These are phyloP conservation scores for Penicillium salamii DNA, from an alignment of 495 filamentous ascomycete species.

Conservation along the genomic window DNA sequence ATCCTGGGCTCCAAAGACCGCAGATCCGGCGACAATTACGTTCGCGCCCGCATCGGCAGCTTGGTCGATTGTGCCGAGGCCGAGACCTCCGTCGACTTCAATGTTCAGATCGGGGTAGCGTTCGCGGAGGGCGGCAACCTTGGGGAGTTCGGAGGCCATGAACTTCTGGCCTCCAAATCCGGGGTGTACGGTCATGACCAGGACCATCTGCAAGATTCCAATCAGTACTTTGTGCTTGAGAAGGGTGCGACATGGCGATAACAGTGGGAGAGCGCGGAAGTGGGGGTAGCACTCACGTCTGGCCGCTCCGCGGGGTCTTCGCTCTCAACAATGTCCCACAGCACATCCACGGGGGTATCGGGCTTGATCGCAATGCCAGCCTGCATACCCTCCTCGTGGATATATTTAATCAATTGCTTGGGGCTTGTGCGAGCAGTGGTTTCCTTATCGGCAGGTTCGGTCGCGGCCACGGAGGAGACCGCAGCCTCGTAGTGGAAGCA, in stretches of 20 bases:
- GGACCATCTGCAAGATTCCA: conserved; percentile 71
- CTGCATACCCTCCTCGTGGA: conserved; percentile 84
- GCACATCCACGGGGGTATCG: conserved; percentile 80
- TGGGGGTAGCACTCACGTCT: conserved; percentile 63
- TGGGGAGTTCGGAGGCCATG: conserved; percentile 92
- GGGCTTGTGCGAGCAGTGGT: conserved; percentile 69
- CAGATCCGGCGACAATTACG: conserved; percentile 97
- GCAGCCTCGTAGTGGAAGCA: conserved; percentile 99
- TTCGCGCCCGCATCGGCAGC: conserved; percentile 96
- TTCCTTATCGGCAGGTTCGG: conserved; percentile 64
- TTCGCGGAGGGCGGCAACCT: conserved; percentile 78
- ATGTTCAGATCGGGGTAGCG: conserved; percentile 91
- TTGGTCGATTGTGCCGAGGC: conserved; percentile 84
- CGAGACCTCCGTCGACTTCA: conserved; percentile 92
- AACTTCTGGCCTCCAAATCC: conserved; percentile 98
- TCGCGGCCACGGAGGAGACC: conserved; percentile 75
- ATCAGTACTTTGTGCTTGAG: background rate
- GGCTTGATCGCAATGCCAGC: conserved; percentile 97
- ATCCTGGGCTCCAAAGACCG: conserved; percentile 89
- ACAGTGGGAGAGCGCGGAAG: background rate
- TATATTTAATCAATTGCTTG: conserved; percentile 79
- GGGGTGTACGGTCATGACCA: conserved; percentile 97
- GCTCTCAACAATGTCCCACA: conserved; percentile 83
- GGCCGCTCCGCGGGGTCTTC: conserved; percentile 70
- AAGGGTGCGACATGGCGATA: background rate